A percentile compares a stretch with the other conserved stretches of the same genome.
phyloP scores from a whole-genome alignment of 768 basidiomycete species.

The Terana coerulea region DNA sequence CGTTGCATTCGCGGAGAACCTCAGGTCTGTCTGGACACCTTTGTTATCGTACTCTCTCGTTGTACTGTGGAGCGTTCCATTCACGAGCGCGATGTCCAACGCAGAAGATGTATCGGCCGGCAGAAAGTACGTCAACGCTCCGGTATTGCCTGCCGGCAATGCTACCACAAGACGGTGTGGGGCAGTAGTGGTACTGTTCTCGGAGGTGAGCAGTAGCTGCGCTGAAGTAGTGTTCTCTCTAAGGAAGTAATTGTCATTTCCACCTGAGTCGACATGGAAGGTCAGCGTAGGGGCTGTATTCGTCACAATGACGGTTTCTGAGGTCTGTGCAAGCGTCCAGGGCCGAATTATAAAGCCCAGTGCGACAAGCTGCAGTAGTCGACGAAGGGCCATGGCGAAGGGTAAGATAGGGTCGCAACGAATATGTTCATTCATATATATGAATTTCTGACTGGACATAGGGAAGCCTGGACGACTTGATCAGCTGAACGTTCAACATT shows the following conservation, averaged over 20 bases:
- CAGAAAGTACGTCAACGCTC: conserved; percentile 38
- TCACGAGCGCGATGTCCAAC: conserved; percentile 22
- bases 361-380: too few relatives aligned
- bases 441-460: too few relatives aligned
- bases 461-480: too few relatives aligned
- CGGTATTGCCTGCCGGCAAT: conserved; percentile 42
- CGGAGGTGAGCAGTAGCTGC: conserved; percentile 37
- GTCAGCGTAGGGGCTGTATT: too few relatives aligned
- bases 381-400: too few relatives aligned
- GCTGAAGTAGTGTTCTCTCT: conserved; percentile 36
- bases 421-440: too few relatives aligned
- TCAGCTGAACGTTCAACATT: too few relatives aligned
- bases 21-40: conserved; percentile 36
- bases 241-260: conserved; percentile 42
- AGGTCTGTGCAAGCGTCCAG: too few relatives aligned
- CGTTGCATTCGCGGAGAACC: conserved; percentile 31
- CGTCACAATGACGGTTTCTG: too few relatives aligned
- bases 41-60: conserved; percentile 27
- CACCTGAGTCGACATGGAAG: conserved; percentile 34
- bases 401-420: too few relatives aligned
- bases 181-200: conserved; percentile 14
- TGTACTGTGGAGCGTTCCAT: conserved; percentile 21
- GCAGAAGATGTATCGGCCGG: conserved; percentile 22
- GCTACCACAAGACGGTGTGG: conserved; percentile 36
- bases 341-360: too few relatives aligned